A percentile compares a stretch with the other conserved stretches of the same genome.
Conservation (phyloP, 1,139 yeast genomes). For the Pichia sp. region DNA sequence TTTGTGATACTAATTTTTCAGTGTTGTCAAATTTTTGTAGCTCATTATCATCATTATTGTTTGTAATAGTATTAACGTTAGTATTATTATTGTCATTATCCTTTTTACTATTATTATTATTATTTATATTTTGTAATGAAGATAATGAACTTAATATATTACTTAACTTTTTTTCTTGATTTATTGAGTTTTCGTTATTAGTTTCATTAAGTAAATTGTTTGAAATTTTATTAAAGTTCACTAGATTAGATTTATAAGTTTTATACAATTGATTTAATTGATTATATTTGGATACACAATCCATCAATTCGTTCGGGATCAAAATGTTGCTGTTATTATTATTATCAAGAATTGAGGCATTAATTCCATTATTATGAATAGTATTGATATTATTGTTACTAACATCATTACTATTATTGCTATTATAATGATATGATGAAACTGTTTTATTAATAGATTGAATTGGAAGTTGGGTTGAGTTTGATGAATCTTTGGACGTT, state of each 20-base stretch:
- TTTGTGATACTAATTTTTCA: constrained; percentile 4
- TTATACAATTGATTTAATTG: constrained; percentile 6
- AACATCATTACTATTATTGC: too few species aligned
- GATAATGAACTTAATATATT: constrained; percentile 11
- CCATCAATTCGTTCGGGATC: too few species aligned
- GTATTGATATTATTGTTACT: too few species aligned
- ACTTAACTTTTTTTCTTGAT: constrained; percentile 3
- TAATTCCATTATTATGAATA: too few species aligned
- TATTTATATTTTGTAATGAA: not conserved
- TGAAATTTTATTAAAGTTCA: constrained; percentile 9
- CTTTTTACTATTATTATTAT: not conserved
- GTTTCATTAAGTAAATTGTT: not conserved
- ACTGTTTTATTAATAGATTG: too few species aligned
- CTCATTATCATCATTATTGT: not conserved
- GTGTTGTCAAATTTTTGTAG: constrained; percentile 2
- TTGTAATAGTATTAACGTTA: not conserved
- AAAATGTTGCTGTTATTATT: too few species aligned
- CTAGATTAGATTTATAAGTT: constrained; percentile 5
- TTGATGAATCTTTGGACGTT: not conserved
- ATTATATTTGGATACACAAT: too few species aligned
- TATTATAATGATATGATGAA: too few species aligned
- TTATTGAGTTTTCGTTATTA: not conserved
- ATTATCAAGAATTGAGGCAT: too few species aligned
- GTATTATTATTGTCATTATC: too few species aligned
- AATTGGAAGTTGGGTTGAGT: not conserved